Evolutionary conservation across 352 stramenopile species (phyloP).

Genomic region (Pythium rhizo-oryzae): DNA sequence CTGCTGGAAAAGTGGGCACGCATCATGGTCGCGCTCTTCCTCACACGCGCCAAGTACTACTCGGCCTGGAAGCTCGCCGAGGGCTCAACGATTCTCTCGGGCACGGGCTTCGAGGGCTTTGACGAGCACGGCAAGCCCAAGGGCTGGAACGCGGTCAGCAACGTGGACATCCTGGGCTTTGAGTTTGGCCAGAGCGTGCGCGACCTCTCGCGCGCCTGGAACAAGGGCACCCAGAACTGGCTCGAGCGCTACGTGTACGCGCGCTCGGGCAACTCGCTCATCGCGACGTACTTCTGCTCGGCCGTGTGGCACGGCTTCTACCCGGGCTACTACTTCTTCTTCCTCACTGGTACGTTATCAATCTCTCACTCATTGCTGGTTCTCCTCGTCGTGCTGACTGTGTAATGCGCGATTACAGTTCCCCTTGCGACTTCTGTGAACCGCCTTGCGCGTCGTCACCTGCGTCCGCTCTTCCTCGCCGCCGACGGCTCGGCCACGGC

Average conservation of each 20-base stretch:
- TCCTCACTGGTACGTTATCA: conserved; percentile 59
- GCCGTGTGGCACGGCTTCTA: conserved; percentile 99
- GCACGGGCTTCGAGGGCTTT: conserved; percentile 95
- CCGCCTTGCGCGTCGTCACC: conserved; percentile 49
- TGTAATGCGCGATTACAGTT: conserved; percentile 31
- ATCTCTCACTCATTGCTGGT: background rate
- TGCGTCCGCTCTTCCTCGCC: conserved; percentile 60
- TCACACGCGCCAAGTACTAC: conserved; percentile 93
- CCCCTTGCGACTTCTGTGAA: conserved; percentile 72
- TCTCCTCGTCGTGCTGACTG: too few relatives aligned
- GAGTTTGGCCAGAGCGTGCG: conserved; percentile 92
- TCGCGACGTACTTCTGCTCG: conserved; percentile 94
- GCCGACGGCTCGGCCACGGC: conserved; percentile 22
- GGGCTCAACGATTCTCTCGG: conserved; percentile 73
- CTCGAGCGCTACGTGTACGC: conserved; percentile 97
- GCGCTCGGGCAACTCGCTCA: conserved; percentile 92
- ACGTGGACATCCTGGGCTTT: conserved; percentile 96
- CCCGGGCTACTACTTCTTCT: conserved; percentile 97
- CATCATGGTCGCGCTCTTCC: conserved; percentile 10
- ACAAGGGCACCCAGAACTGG: conserved; percentile 97
- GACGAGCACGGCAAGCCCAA: conserved; percentile 78
- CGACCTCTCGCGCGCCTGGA: conserved; percentile 92
- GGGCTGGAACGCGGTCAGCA: conserved; percentile 94
- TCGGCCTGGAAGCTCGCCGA: conserved; percentile 94
- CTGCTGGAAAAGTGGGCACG: conserved; percentile 5